A percentile compares a stretch with the other conserved stretches of the same genome.
These are phyloP conservation scores for Nakazawaea wyomingensis DNA, from an alignment of 805 yeast species.

Conservation along the genomic window DNA sequence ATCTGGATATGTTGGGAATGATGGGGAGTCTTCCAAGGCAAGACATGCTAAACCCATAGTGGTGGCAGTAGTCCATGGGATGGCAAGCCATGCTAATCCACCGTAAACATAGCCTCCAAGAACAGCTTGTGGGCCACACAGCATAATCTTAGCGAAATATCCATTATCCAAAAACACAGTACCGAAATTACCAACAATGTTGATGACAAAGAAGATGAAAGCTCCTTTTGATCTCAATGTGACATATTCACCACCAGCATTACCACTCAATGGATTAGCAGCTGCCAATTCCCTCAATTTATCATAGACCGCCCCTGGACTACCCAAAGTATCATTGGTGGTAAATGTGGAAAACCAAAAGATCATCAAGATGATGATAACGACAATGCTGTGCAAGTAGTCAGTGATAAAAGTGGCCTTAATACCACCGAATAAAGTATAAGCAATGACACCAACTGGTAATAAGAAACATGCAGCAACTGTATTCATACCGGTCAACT, in stretches of 20 bases:
- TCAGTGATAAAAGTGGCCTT: constrained; percentile 80
- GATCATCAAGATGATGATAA: constrained; percentile 67
- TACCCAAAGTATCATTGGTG: constrained; percentile 61
- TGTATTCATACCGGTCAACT: constrained; percentile 73
- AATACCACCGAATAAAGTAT: constrained; percentile 77
- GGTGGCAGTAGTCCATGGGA: constrained; percentile 77
- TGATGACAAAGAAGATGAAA: constrained; percentile 86
- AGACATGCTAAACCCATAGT: constrained; percentile 85
- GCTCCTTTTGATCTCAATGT: constrained; percentile 85
- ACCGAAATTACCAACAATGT: constrained; percentile 84
- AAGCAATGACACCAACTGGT: constrained; percentile 74
- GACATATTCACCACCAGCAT: constrained; percentile 79
- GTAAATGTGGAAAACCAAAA: constrained; percentile 80
- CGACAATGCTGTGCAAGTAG: constrained; percentile 74
- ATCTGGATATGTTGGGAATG: constrained; percentile 78
- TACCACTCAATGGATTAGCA: constrained; percentile 66
- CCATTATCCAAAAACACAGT: constrained; percentile 85
- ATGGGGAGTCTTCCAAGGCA: constrained; percentile 61
- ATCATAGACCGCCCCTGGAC: constrained; percentile 80
- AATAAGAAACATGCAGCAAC: constrained; percentile 79
- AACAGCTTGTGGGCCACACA: constrained; percentile 78
- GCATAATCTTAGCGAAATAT: constrained; percentile 86
- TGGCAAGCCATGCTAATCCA: constrained; percentile 88
- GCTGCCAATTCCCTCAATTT: constrained; percentile 55
- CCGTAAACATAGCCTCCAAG: constrained; percentile 86